A percentile compares a stretch with the other conserved stretches of the same genome.
Evolutionary conservation across 2,329 filamentous ascomycete species (phyloP).

Genomic region (Cercospora berteroae): DNA sequence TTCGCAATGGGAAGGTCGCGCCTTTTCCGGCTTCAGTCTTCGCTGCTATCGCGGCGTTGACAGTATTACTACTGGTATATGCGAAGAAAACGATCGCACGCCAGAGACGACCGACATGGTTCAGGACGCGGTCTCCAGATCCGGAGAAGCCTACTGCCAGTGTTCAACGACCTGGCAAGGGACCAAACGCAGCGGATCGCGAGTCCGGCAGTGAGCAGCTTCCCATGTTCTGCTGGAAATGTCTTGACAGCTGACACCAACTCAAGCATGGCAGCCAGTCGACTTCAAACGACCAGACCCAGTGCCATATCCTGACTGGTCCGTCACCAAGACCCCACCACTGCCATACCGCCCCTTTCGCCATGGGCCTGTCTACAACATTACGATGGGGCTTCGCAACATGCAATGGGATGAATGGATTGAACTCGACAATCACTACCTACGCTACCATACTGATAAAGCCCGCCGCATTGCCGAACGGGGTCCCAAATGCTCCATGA

Average conservation of each 20-base stretch:
- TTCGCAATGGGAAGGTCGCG: neutral
- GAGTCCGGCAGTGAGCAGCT: conserved; percentile 48
- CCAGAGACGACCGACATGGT: conserved; percentile 11
- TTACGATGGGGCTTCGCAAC: conserved; percentile 73
- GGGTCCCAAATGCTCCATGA: conserved; percentile 65
- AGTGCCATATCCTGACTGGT: conserved; percentile 65
- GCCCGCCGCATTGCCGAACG: conserved; percentile 64
- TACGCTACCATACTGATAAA: conserved; percentile 71
- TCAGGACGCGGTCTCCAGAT: conserved; percentile 39
- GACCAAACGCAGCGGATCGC: conserved; percentile 40
- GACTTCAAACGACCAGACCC: conserved; percentile 61
- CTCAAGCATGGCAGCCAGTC: conserved; percentile 56
- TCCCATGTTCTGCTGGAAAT: neutral
- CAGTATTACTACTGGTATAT: neutral
- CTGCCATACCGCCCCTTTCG: conserved; percentile 76
- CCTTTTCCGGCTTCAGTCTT: neutral
- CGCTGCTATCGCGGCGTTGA: neutral
- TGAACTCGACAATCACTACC: conserved; percentile 77
- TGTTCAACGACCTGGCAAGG: conserved; percentile 24
- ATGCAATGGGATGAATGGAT: conserved; percentile 75
- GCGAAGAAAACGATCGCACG: neutral
- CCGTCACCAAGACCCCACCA: conserved; percentile 65
- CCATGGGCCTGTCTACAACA: conserved; percentile 67
- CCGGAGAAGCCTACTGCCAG: conserved; percentile 45
- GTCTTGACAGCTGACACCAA: conserved; percentile 14